Conservation (phyloP, 1,284 basidiomycete genomes). For the Sporisorium exsertum region DNA sequence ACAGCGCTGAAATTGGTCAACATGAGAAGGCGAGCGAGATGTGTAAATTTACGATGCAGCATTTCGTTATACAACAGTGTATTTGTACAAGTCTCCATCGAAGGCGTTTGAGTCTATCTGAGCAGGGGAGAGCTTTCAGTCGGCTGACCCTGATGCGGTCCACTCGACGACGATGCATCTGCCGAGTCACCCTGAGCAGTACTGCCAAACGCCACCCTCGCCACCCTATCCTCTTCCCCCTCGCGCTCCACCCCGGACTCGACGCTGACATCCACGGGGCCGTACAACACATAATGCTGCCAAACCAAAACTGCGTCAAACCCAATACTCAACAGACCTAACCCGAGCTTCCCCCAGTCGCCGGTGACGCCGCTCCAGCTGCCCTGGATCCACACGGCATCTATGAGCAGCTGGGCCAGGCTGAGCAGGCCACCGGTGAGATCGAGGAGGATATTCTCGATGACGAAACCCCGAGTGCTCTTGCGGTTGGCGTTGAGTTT, state of each 20-base stretch:
- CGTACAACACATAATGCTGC: slow-evolving; percentile 70
- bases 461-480: slow-evolving; percentile 69
- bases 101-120: slow-evolving; percentile 3
- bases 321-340: slow-evolving; percentile 67
- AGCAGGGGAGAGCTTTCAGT: slow-evolving; percentile 12
- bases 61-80: not conserved
- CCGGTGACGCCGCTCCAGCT: slow-evolving; percentile 64
- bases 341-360: slow-evolving; percentile 68
- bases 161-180: not conserved
- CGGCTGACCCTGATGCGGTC: not conserved
- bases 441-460: slow-evolving; percentile 70
- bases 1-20: not conserved
- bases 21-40: not conserved
- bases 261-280: not conserved
- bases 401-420: slow-evolving; percentile 62
- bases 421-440: slow-evolving; percentile 68
- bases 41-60: not conserved
- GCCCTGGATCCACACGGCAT: slow-evolving; percentile 54
- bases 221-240: not conserved
- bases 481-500: slow-evolving; percentile 67
- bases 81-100: slow-evolving; percentile 5
- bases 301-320: slow-evolving; percentile 70
- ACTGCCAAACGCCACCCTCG: not conserved
- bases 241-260: slow-evolving; percentile 1
- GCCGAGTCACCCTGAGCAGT: not conserved